Evolutionary conservation across 2,329 filamentous ascomycete genomes (phyloP), one percentile per base, ranked within the genome.

Genomic region (Fusarium chuoi): DNA sequence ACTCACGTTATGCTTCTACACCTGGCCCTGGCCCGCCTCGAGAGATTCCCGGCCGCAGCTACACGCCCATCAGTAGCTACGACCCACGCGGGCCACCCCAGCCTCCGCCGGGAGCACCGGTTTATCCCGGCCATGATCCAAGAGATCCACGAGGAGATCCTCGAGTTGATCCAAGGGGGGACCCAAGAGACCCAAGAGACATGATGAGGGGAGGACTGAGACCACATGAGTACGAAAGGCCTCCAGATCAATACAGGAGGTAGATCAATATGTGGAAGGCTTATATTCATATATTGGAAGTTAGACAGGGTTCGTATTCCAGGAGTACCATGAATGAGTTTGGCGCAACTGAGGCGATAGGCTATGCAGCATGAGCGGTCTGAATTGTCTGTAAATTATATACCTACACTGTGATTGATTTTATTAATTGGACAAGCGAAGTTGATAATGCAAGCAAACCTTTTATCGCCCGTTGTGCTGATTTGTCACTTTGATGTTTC

Each of bases 211-310:
- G 85, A 36, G 84, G 85, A 33, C 71, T 87, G 38, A 80, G 85
- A 57, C 85, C 84, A 20, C 85, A 85, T 38, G 85, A 87, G 39
- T 87, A 85, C 57, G 85, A 87, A 14, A 81, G 82, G 30, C 84
- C 83, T 44, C 84, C 81, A 7, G 85, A 87, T 67, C 81, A 82
- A 49, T 87, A 86, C 69, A 82, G 85, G 70, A 81, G 85, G 68
- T 86, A 81, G 79, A 35, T 22, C 36, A 18, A 41, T 18, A 12
- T 46, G 24, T 11, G 51, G 45, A 24, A 13, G 24, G 13, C 13
- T 15, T 9, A 9, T 15, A 30, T 58, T 38, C 28, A n/a, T 17
- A 55, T 26, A 12, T 24, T 33, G 60, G 28, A 30, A 48, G 46
- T 12, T 26, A 45, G 17, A n/a, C 28, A 24, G 28, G 24, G 14